A percentile compares a stretch with the other conserved stretches of the same genome.
Conservation (phyloP, 352 stramenopile genomes). For the Globisporangium mamillatum region DNA sequence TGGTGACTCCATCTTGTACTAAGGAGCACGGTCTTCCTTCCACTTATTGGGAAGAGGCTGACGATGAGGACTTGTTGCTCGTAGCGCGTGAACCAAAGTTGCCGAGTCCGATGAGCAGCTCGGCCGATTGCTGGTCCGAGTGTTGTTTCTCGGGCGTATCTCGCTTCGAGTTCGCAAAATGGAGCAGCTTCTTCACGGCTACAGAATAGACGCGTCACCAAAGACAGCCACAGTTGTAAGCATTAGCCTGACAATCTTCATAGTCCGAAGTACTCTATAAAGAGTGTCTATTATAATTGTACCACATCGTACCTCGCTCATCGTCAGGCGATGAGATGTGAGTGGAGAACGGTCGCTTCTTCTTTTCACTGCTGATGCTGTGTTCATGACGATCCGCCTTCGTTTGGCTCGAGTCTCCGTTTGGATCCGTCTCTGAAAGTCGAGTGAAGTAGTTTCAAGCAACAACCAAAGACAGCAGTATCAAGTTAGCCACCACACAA, state of each 20-base stretch:
- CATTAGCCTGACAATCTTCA: neutral
- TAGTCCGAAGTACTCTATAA: neutral
- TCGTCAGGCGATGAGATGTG: conserved; percentile 1
- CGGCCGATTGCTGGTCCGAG: conserved; percentile 45
- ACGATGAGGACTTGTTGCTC: neutral
- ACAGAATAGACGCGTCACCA: conserved; percentile 4
- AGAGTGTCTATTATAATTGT: neutral
- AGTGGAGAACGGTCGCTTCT: neutral
- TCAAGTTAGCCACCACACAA: neutral
- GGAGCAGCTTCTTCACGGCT: conserved; percentile 32
- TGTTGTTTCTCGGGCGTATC: conserved; percentile 22
- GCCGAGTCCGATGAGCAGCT: conserved; percentile 56
- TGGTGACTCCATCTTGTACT: neutral
- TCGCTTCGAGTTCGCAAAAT: conserved; percentile 22
- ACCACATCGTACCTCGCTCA: conserved; percentile 10
- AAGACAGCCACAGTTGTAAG: no score
- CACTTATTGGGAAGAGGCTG: neutral
- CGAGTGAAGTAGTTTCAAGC: neutral
- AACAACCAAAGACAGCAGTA: neutral
- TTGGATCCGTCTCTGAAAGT: neutral
- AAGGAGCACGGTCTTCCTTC: no score
- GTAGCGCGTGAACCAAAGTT: conserved; percentile 11
- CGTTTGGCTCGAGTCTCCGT: neutral
- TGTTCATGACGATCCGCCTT: neutral
- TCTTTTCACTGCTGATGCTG: neutral